Evolutionary conservation across 1,139 yeast species (phyloP), one percentile per base, ranked within the genome.

Genomic region (Debaryomyces fabryi): DNA sequence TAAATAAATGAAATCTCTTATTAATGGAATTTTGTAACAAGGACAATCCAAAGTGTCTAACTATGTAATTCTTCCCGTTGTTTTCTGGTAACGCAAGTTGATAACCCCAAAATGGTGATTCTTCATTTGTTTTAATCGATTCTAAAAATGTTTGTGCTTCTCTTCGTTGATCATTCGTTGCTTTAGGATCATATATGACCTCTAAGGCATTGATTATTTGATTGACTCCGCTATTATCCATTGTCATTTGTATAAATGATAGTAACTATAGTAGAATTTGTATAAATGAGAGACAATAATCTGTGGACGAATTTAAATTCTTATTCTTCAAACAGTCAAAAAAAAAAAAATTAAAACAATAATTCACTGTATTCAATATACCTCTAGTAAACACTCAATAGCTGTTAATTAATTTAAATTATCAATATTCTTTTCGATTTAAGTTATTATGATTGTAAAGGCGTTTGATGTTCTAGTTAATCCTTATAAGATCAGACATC

Each of bases 21-120:
- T 78, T 78, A 51, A 92, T 84, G 20, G 96, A 82, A 58, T 84
- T 76, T 56, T 90, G 91, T 38, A 93, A 70, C 51, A 95, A 69
- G 20, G 93, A 85, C 46, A 93, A 74, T 0, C 99, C 99, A 64
- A 83, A 95, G 65, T 95, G 97, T 52, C 97, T 82, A 16, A 92
- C 91, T 33, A 88, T 85, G 55, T 79, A 81, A 58, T 83, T 81
- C 49, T 81, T 76, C 43, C 83, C 81, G 58, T 82, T 80, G 53
- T 84, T 85, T 41, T 81, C 81, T 7, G 77, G 76, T 33, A 80
- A 64, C 1, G 96, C 93, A 52, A 93, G 75, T 62, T 88, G 92
- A 68, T 86, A 92, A 1, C 99, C 99, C 93, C 96, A 91, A 52
- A 74, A 82, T 0, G 98, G 97, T 36, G 96, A 86, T 62, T 91